Evolutionary conservation across 257 asterid genomes (phyloP), one percentile per base, ranked within the genome.

Genomic region (Linderniella brevidens): DNA sequence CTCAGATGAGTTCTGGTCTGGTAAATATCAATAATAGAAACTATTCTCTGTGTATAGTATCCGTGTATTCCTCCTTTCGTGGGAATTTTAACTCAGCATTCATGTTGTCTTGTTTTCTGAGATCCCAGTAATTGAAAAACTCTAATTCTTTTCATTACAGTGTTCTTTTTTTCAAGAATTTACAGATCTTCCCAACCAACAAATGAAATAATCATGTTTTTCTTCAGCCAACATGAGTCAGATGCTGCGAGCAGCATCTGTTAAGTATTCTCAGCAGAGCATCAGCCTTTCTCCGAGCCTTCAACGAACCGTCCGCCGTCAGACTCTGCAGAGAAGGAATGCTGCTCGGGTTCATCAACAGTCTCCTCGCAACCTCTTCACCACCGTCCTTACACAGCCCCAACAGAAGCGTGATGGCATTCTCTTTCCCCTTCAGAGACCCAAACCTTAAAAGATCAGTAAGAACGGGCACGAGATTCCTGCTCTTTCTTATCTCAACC

Each of bases 381-480:
- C 13, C 43, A 25, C 32, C 32, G 6, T 39, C 15, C 43, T 39
- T 39, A 39, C 43, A 39, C 15, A 39, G 43, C 43, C 13, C 43
- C 43, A 39, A 13, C 43, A 81, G 74, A 37, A 86, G 68, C 9
- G 86, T 78, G 44, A 86, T 74, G 0, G 94, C 73, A 52, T 76
- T 77, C 59, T 86, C 92, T 67, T 78, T 86, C 37, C 94, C 92
- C 60, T 70, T 81, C 0, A 73, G 65, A 55, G 96, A 76, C 35
- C 94, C 94, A 55, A 81, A 69, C 61, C 96, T 78, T 65, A 86
- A 45, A 46, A 86, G 92, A 54, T 86, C 96, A 19, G 81, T 63
- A 39, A 86, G 88, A 64, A 86, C 77, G 19, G 81, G 76, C 2
- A 86, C 75, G 52, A 86, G 60, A 16, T 60, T 46, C 54, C 72